These are phyloP conservation scores for Sclerotinia subarctica DNA, from an alignment of 2,329 filamentous ascomycete genomes.

Conservation along the genomic window DNA sequence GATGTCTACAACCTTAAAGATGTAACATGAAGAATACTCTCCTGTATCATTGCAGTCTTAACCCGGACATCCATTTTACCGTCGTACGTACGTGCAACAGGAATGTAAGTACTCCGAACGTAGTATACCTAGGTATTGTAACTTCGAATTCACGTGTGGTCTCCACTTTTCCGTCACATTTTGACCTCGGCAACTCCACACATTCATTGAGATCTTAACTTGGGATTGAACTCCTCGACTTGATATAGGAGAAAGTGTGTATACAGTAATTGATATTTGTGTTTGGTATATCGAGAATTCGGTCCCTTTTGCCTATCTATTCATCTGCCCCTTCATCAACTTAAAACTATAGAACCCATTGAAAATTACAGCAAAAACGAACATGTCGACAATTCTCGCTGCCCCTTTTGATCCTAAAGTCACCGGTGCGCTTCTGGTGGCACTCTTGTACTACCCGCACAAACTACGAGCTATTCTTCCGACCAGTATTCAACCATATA, in stretches of 20 bases:
- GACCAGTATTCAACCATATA: constrained; percentile 20
- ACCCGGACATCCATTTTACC: neutral
- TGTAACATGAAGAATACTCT: neutral
- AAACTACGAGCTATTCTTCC: constrained; percentile 30
- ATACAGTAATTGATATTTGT: neutral
- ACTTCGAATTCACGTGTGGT: neutral
- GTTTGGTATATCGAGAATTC: neutral
- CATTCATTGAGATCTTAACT: neutral
- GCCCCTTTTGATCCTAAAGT: constrained; percentile 23
- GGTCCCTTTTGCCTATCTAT: too few species aligned
- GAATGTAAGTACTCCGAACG: too few species aligned
- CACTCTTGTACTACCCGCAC: constrained; percentile 31
- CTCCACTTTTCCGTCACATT: neutral
- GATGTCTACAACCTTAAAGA: neutral
- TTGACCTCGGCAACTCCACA: neutral
- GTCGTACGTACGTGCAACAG: neutral
- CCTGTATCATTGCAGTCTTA: too few species aligned
- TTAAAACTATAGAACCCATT: neutral
- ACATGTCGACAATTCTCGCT: constrained; percentile 3
- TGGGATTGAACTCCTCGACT: neutral
- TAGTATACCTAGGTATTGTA: neutral
- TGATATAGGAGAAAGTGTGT: neutral
- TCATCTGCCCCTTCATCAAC: neutral
- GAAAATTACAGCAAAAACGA: neutral
- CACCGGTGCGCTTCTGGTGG: constrained; percentile 30